Base-by-base conservation (phyloP, 352 stramenopile genomes). In the Globisporangium rhizosaccharum region DNA sequence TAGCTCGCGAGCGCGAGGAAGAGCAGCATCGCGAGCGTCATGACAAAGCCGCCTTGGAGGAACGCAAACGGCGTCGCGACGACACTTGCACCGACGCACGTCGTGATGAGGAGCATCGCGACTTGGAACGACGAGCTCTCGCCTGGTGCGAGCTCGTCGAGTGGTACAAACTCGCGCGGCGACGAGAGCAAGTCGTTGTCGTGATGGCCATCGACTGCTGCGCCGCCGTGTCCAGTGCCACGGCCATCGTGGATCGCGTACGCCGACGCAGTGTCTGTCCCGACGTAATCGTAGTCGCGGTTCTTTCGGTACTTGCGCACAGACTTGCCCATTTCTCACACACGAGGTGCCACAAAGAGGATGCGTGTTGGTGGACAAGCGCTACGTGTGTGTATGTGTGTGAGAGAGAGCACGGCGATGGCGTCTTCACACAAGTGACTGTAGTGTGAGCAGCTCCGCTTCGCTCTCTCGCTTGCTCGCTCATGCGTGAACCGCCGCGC, bases 131-230 rank as follows among this genome's bases (percentile, higher is more conserved):
- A 36, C 0, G 71, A 76, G 46, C 66, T 70, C 15, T 74, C 57
- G 8, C 76, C 71, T 18, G 67, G 69, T 1, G 65, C 60, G 41
- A 83, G 70, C 26, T 80, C 63, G 30, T 73, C 68, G 5, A 82
- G 56, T 28, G 76, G 67, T 9, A 86, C 56, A 42, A 82, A 86
- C 37, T 80, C 68, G 17, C 61, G 54, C 6, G 69, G 70, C 12
- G 70, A 72, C 2, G 67, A 66, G n/a, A 86, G 64, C 28, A 86
- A 51, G 53, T 86, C 76, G n/a, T 71, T 62, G 37, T 82, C 65
- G 3, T 66, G 48, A n/a, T 7, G 39, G 15, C 17, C 12, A 17
- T 23, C 17, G 39, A 10, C 28, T 17, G 36, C 33, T 37, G 51
- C 25, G 39, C 2, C 41, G 50, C 26, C 33, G 23, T 64, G 65